phyloP scores from a whole-genome alignment of 2,329 filamentous ascomycete species.

The Fusarium dlaminii region DNA sequence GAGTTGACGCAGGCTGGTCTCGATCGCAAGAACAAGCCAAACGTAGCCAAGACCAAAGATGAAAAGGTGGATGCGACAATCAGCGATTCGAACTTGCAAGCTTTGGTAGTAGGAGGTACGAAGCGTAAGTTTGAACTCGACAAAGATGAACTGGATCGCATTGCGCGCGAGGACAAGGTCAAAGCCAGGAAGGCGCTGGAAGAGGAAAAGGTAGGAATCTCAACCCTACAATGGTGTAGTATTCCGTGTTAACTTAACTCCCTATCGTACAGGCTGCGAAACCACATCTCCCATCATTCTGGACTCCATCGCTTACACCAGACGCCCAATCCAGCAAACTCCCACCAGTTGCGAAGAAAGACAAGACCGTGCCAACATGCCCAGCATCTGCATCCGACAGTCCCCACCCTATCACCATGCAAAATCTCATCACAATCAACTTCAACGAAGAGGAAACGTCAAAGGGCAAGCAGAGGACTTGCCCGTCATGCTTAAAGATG shows the following conservation, averaged over 20 bases:
- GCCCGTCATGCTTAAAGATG: conserved; percentile 85
- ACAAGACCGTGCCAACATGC: conserved; percentile 77
- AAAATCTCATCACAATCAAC: conserved; percentile 77
- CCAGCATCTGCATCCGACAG: conserved; percentile 74
- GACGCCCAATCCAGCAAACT: conserved; percentile 56
- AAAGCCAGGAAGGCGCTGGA: conserved; percentile 77
- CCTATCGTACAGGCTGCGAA: conserved; percentile 63
- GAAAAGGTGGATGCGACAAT: background rate
- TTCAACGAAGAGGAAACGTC: conserved; percentile 76
- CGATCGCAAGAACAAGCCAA: conserved; percentile 48
- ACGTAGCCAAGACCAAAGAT: conserved; percentile 51
- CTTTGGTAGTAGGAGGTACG: conserved; percentile 40
- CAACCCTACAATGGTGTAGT: background rate
- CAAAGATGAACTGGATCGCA: conserved; percentile 76
- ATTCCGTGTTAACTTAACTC: conserved; percentile 24
- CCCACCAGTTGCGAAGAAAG: conserved; percentile 65
- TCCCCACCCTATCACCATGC: conserved; percentile 80
- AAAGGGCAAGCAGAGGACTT: conserved; percentile 62
- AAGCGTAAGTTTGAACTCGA: conserved; percentile 83
- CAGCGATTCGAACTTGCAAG: conserved; percentile 3
- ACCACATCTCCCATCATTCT: conserved; percentile 83
- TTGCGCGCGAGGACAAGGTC: conserved; percentile 74
- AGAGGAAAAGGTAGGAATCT: conserved; percentile 69
- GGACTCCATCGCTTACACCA: conserved; percentile 88
- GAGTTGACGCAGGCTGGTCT: conserved; percentile 83